A percentile compares a stretch with the other conserved stretches of the same genome.
Conservation (phyloP, 805 yeast genomes). For the Candida xiaguanensis region DNA sequence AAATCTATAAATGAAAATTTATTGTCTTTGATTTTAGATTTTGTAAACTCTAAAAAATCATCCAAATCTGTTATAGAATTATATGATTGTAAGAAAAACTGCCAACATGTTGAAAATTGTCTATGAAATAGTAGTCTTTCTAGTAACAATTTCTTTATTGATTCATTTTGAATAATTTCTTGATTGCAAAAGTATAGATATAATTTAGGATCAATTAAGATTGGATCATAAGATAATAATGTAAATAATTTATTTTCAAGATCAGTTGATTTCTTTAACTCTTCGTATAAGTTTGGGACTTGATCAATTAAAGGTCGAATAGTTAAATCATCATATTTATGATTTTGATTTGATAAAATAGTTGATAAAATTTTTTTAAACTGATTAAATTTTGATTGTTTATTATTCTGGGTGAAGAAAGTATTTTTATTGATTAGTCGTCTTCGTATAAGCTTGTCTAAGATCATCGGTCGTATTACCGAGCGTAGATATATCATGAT, state of each 20-base stretch:
- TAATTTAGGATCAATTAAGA: constrained; percentile 25
- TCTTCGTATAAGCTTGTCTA: constrained; percentile 2
- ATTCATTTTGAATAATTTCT: constrained; percentile 10
- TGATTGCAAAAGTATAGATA: constrained; percentile 15
- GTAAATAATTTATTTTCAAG: constrained; percentile 24
- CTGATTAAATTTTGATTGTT: not conserved
- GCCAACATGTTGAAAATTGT: constrained; percentile 30
- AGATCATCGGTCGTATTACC: not conserved
- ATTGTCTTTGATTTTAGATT: constrained; percentile 17
- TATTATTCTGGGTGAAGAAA: not conserved
- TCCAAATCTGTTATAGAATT: constrained; percentile 34
- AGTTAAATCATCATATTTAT: not conserved
- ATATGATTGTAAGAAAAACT: constrained; percentile 19
- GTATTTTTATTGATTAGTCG: constrained; percentile 2
- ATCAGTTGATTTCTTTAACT: constrained; percentile 24
- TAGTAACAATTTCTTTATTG: constrained; percentile 22
- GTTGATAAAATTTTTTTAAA: constrained; percentile 2
- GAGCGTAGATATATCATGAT: not conserved
- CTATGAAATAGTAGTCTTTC: constrained; percentile 29
- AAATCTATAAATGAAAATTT: constrained; percentile 25
- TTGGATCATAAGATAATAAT: constrained; percentile 30
- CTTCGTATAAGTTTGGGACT: constrained; percentile 14
- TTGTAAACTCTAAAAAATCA: constrained; percentile 28
- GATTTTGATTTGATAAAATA: not conserved
- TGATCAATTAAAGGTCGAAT: constrained; percentile 1